Conservation (phyloP, 495 filamentous ascomycete genomes). For the Penicillium desertorum region DNA sequence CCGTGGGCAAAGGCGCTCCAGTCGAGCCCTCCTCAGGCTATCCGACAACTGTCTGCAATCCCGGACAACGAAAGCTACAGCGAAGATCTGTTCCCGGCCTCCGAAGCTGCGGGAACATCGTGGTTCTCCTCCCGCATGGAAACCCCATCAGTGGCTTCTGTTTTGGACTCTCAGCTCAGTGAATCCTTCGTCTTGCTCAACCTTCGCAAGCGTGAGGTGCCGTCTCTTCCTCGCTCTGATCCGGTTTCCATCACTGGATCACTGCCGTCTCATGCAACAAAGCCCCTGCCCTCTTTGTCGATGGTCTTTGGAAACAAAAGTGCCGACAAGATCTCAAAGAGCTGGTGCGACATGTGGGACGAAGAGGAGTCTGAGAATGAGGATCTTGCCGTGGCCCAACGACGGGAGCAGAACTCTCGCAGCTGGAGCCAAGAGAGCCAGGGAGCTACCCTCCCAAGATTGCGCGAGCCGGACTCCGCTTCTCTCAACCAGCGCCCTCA, state of each 20-base stretch:
- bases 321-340: conserved; percentile 77
- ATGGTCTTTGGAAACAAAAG: conserved; percentile 72
- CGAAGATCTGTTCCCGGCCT: conserved; percentile 87
- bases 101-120: conserved; percentile 65
- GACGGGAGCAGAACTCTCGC: conserved; percentile 73
- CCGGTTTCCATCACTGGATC: conserved; percentile 70
- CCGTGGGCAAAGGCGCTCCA: conserved; percentile 93
- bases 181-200: conserved; percentile 65
- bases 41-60: conserved; percentile 85
- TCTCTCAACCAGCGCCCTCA: conserved; percentile 47
- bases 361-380: conserved; percentile 75
- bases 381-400: conserved; percentile 53
- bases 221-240: conserved; percentile 46
- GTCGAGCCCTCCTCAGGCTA: conserved; percentile 66
- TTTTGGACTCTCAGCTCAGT: conserved; percentile 72
- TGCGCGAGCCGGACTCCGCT: conserved; percentile 49
- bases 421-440: conserved; percentile 80
- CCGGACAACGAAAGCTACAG: conserved; percentile 73
- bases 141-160: conserved; percentile 75
- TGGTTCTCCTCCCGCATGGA: conserved; percentile 71
- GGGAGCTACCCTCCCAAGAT: conserved; percentile 28
- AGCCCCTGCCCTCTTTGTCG: conserved; percentile 65
- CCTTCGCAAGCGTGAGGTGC: conserved; percentile 41
- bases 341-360: conserved; percentile 96
- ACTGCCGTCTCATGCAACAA: conserved; percentile 68